Conservation (phyloP, 495 filamentous ascomycete species). For the Neurospora discreta region DNA sequence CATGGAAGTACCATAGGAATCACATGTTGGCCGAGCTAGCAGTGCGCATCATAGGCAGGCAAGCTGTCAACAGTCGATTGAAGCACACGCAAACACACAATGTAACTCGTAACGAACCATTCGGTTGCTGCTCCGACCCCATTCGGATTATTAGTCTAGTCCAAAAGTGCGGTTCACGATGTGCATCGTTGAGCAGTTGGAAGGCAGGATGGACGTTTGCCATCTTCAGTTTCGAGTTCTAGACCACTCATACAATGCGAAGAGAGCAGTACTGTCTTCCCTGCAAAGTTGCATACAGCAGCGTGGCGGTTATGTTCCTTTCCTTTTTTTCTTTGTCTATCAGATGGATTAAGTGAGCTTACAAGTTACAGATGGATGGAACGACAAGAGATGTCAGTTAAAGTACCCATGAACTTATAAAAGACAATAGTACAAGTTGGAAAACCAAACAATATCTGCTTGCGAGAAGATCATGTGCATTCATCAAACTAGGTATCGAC, state of each 20-base stretch:
- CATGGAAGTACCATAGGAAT: not conserved
- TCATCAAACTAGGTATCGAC: not conserved
- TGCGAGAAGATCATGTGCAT: not conserved
- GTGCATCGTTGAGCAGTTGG: not conserved
- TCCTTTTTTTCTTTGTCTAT: not conserved
- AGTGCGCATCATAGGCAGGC: not conserved
- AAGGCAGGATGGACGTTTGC: not conserved
- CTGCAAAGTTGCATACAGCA: no score
- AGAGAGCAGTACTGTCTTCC: no score
- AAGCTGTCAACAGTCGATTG: not conserved
- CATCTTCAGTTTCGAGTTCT: no score
- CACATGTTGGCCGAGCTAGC: not conserved
- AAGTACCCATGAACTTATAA: not conserved
- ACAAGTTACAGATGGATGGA: not conserved
- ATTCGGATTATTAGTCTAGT: not conserved
- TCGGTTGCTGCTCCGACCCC: not conserved
- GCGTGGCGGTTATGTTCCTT: not conserved
- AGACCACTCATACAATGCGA: no score
- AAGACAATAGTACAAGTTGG: no score
- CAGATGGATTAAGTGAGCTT: not conserved
- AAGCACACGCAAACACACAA: not conserved
- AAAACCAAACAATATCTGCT: not conserved
- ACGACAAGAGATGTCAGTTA: not conserved
- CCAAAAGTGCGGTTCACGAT: not conserved
- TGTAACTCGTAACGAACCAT: not conserved